Evolutionary conservation across 208 protist genomes (phyloP).

Genomic region (Acanthamoeba royreba): DNA sequence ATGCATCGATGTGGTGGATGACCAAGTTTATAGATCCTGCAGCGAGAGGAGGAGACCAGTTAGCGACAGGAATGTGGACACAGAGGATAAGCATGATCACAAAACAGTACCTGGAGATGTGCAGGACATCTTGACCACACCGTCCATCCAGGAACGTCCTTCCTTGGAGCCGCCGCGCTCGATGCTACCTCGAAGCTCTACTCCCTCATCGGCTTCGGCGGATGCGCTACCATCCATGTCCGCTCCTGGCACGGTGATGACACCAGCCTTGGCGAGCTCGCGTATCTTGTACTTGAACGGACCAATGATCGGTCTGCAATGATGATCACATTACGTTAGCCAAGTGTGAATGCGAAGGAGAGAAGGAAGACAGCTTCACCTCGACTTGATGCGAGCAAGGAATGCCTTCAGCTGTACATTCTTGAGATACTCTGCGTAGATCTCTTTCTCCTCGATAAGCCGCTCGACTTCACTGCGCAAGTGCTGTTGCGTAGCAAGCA

Average conservation of each 20-base stretch:
- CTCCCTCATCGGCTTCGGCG: background rate
- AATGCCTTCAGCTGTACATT: slow-evolving; percentile 43
- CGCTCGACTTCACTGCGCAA: background rate
- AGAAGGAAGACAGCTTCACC: background rate
- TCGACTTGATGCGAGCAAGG: slow-evolving; percentile 31
- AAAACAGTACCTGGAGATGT: background rate
- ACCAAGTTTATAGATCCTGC: slow-evolving; percentile 10
- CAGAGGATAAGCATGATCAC: background rate
- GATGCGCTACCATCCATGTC: background rate
- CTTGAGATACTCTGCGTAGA: slow-evolving; percentile 23
- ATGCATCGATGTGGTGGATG: background rate
- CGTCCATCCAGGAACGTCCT: background rate
- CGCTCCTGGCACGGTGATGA: background rate
- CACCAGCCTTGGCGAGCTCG: background rate
- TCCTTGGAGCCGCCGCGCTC: background rate
- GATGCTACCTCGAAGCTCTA: background rate
- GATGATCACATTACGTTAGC: too few species aligned
- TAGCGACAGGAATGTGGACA: too few species aligned
- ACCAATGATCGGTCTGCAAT: slow-evolving; percentile 6
- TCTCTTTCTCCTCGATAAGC: background rate
- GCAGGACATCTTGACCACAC: slow-evolving; percentile 43
- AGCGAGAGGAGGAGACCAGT: background rate
- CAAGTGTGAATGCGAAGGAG: background rate
- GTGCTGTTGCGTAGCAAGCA: background rate
- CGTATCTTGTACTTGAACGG: slow-evolving; percentile 44